phyloP scores from a whole-genome alignment of 202 grass and related monocot genomes.

The Setaria italica region DNA sequence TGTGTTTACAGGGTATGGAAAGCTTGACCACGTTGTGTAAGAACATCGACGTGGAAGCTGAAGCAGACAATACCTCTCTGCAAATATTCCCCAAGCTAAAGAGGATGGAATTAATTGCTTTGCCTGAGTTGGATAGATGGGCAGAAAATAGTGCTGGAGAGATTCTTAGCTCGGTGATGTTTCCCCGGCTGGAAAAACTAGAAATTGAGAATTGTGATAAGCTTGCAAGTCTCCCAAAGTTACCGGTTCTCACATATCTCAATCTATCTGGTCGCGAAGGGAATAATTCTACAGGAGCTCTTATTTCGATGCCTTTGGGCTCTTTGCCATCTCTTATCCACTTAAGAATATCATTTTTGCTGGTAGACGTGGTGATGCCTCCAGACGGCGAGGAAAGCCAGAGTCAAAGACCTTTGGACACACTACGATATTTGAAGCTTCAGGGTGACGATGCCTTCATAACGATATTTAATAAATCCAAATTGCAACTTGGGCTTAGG shows the following conservation, averaged over 20 bases:
- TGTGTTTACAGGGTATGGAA: not conserved
- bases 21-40: conserved; percentile 12
- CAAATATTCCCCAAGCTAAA: conserved; percentile 28
- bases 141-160: not conserved
- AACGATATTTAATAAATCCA: not conserved
- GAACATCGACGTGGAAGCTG: not conserved
- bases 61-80: not conserved
- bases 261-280: too few species aligned
- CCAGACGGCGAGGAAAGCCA: not conserved
- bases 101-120: fast-evolving
- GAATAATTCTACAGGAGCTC: too few species aligned
- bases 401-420: not conserved
- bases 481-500: not conserved
- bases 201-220: not conserved
- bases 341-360: not conserved
- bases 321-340: not conserved
- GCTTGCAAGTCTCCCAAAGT: not conserved
- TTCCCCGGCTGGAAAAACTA: not conserved
- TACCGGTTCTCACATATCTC: not conserved
- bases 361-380: not conserved
- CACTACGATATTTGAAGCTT: not conserved
- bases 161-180: not conserved
- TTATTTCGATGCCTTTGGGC: not conserved
- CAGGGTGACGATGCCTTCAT: not conserved
- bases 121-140: conserved; percentile 32